Evolutionary conservation across 441 rosid species (phyloP).

Genomic region (Theobroma grandiflorum): DNA sequence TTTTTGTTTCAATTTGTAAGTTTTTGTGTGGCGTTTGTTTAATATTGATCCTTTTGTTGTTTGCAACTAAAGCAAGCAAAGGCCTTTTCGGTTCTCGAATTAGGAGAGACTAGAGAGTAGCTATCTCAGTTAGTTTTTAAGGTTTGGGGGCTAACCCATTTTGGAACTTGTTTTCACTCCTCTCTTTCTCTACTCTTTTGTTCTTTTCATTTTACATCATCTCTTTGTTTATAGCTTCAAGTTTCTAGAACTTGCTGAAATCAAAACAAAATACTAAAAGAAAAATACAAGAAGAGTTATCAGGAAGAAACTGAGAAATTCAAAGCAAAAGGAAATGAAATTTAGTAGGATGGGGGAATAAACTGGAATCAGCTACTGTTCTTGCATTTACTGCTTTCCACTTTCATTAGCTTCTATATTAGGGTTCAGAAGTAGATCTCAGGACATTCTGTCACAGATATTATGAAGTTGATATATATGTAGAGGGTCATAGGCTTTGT

Average conservation of each 20-base stretch:
- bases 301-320: no score
- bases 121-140: not conserved
- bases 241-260: conserved; percentile 14
- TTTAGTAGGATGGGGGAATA: not conserved
- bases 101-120: not conserved
- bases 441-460: conserved; percentile 21
- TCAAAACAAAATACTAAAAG: not conserved
- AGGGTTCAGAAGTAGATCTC: conserved; percentile 51
- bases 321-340: not conserved
- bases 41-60: conserved; percentile 35
- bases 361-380: not conserved
- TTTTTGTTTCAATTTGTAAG: conserved; percentile 14
- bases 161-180: not conserved
- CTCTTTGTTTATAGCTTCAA: conserved; percentile 8
- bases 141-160: not conserved
- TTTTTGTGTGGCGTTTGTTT: conserved; percentile 31
- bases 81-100: conserved; percentile 2
- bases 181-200: not conserved
- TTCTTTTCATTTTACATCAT: not conserved
- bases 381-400: conserved; percentile 25
- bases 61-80: conserved; percentile 27
- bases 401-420: conserved; percentile 34
- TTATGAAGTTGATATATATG: conserved; percentile 26
- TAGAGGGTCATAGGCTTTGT: conserved; percentile 12
- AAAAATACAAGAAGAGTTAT: not conserved